Percentiles rank a stretch among this genome's conserved stretches.
phyloP scores from a whole-genome alignment of 495 filamentous ascomycete species.

The Saxophila tyrrhenica region DNA sequence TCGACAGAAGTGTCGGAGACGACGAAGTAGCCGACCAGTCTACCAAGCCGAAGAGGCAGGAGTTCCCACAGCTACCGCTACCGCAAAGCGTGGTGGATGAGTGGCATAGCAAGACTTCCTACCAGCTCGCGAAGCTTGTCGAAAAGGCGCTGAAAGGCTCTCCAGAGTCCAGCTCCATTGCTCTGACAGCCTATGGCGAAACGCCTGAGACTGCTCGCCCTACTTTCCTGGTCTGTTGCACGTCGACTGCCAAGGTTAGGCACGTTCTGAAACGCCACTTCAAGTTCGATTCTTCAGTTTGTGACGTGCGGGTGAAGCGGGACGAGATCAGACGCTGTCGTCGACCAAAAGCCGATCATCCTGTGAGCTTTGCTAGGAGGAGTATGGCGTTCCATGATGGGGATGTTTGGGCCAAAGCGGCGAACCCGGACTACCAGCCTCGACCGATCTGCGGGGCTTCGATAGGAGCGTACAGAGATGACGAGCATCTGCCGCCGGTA shows the following conservation, averaged over 20 bases:
- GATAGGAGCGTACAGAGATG: conserved; percentile 79
- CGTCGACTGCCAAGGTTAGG: conserved; percentile 31
- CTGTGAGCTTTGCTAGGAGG: neutral
- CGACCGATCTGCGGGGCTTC: conserved; percentile 76
- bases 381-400: conserved; percentile 7
- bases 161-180: conserved; percentile 32
- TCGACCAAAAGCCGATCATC: conserved; percentile 23
- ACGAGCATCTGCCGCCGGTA: conserved; percentile 74
- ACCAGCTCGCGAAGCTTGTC: conserved; percentile 30
- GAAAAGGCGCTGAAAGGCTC: conserved; percentile 30
- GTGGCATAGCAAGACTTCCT: conserved; percentile 30
- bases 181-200: conserved; percentile 34
- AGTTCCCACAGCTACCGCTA: conserved; percentile 34
- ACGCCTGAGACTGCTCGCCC: conserved; percentile 30
- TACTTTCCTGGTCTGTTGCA: conserved; percentile 38
- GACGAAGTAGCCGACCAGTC: neutral
- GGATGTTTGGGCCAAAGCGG: conserved; percentile 14
- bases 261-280: conserved; percentile 28
- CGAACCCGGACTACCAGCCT: conserved; percentile 58
- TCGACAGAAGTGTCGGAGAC: neutral
- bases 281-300: conserved; percentile 28
- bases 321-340: conserved; percentile 22
- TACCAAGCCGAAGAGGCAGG: neutral
- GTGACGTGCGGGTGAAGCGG: conserved; percentile 34
- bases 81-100: conserved; percentile 21